Percentiles rank a stretch among this genome's conserved stretches.
Evolutionary conservation across 108 stramenopile species (phyloP).

Genomic region (Ochromonas danica): DNA sequence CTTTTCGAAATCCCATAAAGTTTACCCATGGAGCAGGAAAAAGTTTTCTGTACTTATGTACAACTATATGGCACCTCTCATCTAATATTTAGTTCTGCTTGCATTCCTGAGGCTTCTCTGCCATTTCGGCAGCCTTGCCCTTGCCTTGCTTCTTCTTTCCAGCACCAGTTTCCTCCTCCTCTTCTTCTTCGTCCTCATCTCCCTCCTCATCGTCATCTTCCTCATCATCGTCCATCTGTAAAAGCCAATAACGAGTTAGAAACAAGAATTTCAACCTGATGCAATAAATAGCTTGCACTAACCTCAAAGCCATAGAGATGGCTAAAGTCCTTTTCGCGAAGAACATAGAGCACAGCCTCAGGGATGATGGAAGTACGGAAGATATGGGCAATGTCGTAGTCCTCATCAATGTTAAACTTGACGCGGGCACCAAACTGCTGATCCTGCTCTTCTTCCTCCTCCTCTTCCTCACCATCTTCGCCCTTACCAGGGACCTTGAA

Average conservation of each 20-base stretch:
- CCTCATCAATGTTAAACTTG: not conserved
- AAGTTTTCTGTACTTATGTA: no score
- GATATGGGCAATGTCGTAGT: not conserved
- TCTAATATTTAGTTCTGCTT: conserved; percentile 8
- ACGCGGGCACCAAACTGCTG: not conserved
- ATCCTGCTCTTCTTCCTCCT: conserved; percentile 6
- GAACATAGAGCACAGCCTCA: not conserved
- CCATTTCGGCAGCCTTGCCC: not conserved
- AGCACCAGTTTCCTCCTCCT: not conserved
- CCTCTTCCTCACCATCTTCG: conserved; percentile 18
- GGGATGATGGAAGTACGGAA: not conserved
- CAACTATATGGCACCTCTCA: no score
- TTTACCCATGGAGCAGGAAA: no score
- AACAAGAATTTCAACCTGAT: not conserved
- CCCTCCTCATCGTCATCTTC: not conserved
- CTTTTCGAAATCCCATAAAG: no score
- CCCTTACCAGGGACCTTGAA: conserved; percentile 47
- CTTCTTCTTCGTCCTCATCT: not conserved
- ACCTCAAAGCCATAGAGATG: not conserved
- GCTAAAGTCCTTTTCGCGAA: not conserved
- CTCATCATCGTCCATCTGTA: not conserved
- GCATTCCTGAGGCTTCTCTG: not conserved
- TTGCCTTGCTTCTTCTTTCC: not conserved
- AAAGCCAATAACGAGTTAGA: not conserved
- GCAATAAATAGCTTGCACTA: not conserved